Evolutionary conservation across 345 rosid species (phyloP), one percentile per base, ranked within the genome.

Genomic region (Hypericum androsaemum): DNA sequence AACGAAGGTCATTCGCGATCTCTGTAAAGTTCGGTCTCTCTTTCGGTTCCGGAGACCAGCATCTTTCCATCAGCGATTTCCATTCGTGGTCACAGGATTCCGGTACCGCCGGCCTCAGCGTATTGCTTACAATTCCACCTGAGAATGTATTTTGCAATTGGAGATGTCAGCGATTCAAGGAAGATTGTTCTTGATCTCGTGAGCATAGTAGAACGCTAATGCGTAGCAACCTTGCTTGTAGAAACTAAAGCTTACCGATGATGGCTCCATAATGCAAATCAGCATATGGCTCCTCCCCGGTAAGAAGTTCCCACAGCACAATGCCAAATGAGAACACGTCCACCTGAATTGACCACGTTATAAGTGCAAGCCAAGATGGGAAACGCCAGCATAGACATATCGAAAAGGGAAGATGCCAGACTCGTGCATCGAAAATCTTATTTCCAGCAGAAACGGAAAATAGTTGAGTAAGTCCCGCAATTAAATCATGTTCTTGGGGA

Each of bases 111-210:
- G 86, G 90, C 41, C 90, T 66, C 64, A 83, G 64, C 7, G 90
- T 83, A 48, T 83, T 83, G 78, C 75, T 80, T 55, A 83, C 81
- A 0, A 83, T 77, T 53, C 89, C 86, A 46, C 89, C 89, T 83
- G 64, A 43, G 22, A 32, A n/a, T 10, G 50, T 13, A 8, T 12
- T 49, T 35, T 28, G 12, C 44, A 53, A 36, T 48, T 61, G 39
- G 12, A 43, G 3, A 7, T 17, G 45, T 16, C 44, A 56, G 39
- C 0, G 38, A n/a, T 6, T 22, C 38, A 40, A 37, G 8, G 8
- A 8, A 13, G 44, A 55, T 32, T 12, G 16, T 44, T 48, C 10
- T 35, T 35, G 32, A 50, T 7, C 15, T 2, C 7, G 10, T 15
- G 40, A 46, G 16, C 32, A 22, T 5, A 12, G 37, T 40, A 16